Conservation (phyloP, 306 rosid species). For the Prunus campanulata region DNA sequence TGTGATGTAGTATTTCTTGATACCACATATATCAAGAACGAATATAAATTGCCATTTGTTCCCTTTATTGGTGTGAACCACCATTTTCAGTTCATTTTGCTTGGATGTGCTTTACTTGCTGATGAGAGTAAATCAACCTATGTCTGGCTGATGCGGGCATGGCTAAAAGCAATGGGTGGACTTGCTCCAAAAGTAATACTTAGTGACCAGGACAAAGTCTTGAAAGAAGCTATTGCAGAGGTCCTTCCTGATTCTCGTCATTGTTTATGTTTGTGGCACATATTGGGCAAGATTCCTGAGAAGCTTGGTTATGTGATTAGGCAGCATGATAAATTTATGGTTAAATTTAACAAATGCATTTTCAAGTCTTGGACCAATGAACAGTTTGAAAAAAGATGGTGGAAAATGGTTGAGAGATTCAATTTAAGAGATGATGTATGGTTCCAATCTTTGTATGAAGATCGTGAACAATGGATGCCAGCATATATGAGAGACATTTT, state of each 20-base stretch:
- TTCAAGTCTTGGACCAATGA: slow-evolving; percentile 46
- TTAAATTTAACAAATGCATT: slow-evolving; percentile 38
- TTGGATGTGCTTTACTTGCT: slow-evolving; percentile 46
- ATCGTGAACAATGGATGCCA: slow-evolving; percentile 41
- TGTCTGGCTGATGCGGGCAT: slow-evolving; percentile 46
- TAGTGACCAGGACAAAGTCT: slow-evolving; percentile 33
- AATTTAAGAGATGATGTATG: slow-evolving; percentile 34
- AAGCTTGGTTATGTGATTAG: slow-evolving; percentile 35
- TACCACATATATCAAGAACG: slow-evolving; percentile 36
- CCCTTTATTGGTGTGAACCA: slow-evolving; percentile 50
- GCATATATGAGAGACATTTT: slow-evolving; percentile 33
- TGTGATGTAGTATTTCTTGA: slow-evolving; percentile 44
- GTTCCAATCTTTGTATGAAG: slow-evolving; percentile 37
- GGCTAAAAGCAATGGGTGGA: slow-evolving; percentile 47
- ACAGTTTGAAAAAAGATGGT: slow-evolving; percentile 45
- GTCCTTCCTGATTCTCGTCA: slow-evolving; percentile 40
- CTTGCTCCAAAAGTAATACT: slow-evolving; percentile 42
- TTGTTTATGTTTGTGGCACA: slow-evolving; percentile 52
- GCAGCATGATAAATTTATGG: slow-evolving; percentile 37
- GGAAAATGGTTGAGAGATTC: slow-evolving; percentile 34
- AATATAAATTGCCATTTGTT: slow-evolving; percentile 37
- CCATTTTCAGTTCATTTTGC: slow-evolving; percentile 37
- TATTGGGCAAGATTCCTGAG: slow-evolving; percentile 42
- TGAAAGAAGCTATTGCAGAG: slow-evolving; percentile 43
- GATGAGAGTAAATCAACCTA: slow-evolving; percentile 41